Evolutionary conservation across 345 rosid genomes (phyloP).

Genomic region (Eucalyptus erythrocorys): DNA sequence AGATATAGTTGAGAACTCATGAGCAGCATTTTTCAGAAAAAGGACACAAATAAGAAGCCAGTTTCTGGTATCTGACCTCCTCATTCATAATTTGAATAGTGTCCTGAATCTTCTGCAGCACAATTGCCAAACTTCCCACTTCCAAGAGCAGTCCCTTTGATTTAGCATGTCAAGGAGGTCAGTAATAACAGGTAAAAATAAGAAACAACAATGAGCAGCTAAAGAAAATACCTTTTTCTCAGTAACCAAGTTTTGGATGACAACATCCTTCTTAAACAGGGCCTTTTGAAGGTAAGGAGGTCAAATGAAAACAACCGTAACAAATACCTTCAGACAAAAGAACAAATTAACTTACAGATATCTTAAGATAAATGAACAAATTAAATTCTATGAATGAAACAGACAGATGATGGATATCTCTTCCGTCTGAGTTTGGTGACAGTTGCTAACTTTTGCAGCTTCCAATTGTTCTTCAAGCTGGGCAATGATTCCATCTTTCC

Average conservation of each 20-base stretch:
- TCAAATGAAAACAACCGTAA: slow-evolving; percentile 24
- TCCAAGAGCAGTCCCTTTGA: slow-evolving; percentile 50
- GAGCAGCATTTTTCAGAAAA: neutral
- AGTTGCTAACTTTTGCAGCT: slow-evolving; percentile 26
- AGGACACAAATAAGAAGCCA: neutral
- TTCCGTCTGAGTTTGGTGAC: slow-evolving; percentile 32
- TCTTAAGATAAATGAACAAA: neutral
- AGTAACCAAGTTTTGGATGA: slow-evolving; percentile 42
- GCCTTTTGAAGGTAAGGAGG: slow-evolving; percentile 59
- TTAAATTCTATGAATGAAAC: neutral
- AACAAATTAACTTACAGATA: neutral
- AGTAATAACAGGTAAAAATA: neutral
- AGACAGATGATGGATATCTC: slow-evolving; percentile 46
- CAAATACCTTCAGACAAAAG: slow-evolving; percentile 1
- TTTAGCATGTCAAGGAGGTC: neutral
- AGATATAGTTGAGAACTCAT: neutral
- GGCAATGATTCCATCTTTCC: slow-evolving; percentile 38
- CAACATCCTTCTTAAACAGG: slow-evolving; percentile 43
- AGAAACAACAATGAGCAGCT: neutral
- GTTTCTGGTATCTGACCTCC: slow-evolving; percentile 28
- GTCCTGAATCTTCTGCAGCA: slow-evolving; percentile 49
- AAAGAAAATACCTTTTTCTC: slow-evolving; percentile 53
- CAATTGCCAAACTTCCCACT: slow-evolving; percentile 31
- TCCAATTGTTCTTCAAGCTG: slow-evolving; percentile 49
- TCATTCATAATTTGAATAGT: slow-evolving; percentile 43